Percentiles rank a stretch among this genome's conserved stretches.
These are phyloP conservation scores for Clarireedia homoeocarpa DNA, from an alignment of 2,329 filamentous ascomycete genomes.

Conservation along the genomic window DNA sequence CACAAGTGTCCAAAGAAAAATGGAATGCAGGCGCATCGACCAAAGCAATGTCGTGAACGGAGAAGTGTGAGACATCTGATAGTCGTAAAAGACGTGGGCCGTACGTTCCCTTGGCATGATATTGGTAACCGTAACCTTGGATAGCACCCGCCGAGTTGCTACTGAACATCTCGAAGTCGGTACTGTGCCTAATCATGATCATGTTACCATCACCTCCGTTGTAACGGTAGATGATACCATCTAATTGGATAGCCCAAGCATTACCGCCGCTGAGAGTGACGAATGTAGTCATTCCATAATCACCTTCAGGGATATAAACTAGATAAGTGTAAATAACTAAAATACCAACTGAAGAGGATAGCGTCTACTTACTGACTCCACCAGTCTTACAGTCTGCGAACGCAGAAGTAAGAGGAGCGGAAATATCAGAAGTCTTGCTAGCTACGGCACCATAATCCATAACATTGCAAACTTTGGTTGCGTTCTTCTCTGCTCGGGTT, in stretches of 20 bases:
- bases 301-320: conserved; percentile 27
- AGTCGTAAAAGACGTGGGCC: conserved; percentile 19
- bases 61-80: conserved; percentile 16
- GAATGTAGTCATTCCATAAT: conserved; percentile 42
- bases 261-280: conserved; percentile 39
- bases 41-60: conserved; percentile 22
- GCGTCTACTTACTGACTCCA: conserved; percentile 32
- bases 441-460: conserved; percentile 44
- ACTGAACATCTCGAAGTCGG: conserved; percentile 47
- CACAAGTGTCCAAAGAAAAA: conserved; percentile 41
- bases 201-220: conserved; percentile 41
- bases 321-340: neutral
- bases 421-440: conserved; percentile 43
- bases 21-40: conserved; percentile 30
- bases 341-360: too few species aligned
- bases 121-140: conserved; percentile 44
- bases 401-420: conserved; percentile 39
- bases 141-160: conserved; percentile 43
- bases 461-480: conserved; percentile 42
- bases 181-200: conserved; percentile 41
- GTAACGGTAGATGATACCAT: conserved; percentile 45
- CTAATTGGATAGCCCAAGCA: conserved; percentile 43
- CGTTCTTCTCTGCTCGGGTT: conserved; percentile 32
- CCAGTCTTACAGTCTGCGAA: conserved; percentile 43
- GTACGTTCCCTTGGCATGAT: conserved; percentile 34